These are phyloP conservation scores for Taiwanofungus camphoratus DNA, from an alignment of 1,284 basidiomycete genomes.

Conservation along the genomic window DNA sequence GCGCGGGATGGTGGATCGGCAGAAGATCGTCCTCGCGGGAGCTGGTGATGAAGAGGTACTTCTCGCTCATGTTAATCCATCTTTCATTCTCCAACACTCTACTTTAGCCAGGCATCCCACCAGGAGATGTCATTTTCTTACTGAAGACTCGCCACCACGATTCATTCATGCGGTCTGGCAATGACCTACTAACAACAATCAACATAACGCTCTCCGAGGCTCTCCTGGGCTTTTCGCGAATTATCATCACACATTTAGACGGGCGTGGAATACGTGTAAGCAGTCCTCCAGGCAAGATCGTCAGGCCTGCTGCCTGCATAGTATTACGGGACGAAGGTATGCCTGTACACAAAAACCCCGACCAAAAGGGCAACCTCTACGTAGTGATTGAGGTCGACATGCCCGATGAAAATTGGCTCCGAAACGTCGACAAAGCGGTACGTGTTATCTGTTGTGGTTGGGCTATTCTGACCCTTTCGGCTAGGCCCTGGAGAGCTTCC, in stretches of 20 bases:
- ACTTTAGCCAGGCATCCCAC: constrained; percentile 67
- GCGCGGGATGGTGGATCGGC: constrained; percentile 81
- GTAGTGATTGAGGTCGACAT: constrained; percentile 82
- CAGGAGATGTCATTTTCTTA: constrained; percentile 87
- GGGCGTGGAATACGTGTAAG: constrained; percentile 79
- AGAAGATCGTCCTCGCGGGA: constrained; percentile 83
- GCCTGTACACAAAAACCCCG: constrained; percentile 65
- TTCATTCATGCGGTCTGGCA: constrained; percentile 77
- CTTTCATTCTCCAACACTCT: background rate
- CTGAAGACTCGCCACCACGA: constrained; percentile 66
- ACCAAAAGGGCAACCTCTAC: constrained; percentile 76
- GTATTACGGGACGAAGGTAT: constrained; percentile 81
- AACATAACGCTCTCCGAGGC: constrained; percentile 90
- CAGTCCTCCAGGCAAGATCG: constrained; percentile 69
- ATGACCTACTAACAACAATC: constrained; percentile 71
- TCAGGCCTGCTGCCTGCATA: constrained; percentile 70
- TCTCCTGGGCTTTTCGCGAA: constrained; percentile 83
- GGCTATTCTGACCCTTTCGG: constrained; percentile 1
- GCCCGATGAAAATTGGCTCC: constrained; percentile 70
- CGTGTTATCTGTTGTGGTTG: constrained; percentile 5
- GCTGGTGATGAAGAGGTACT: constrained; percentile 86
- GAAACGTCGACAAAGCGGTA: constrained; percentile 53
- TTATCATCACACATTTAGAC: constrained; percentile 85
- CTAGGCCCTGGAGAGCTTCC: constrained; percentile 61
- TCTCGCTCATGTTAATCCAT: background rate